Evolutionary conservation across 768 basidiomycete species (phyloP), one percentile per base, ranked within the genome.

Genomic region (Termitomyces heimii): DNA sequence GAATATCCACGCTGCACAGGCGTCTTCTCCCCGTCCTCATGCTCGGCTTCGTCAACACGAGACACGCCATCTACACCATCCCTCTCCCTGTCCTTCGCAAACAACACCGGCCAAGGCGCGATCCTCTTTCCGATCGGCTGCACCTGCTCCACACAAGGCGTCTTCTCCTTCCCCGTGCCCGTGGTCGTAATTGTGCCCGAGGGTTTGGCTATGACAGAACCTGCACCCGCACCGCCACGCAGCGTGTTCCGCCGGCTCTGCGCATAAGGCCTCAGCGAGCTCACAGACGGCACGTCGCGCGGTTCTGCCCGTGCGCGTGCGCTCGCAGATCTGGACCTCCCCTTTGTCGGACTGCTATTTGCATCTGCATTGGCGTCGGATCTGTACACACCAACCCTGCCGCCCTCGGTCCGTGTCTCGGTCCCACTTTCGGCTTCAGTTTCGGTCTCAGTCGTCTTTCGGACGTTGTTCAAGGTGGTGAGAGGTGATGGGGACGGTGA

Each of bases 91-190:
- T 37, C 39, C n/a, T 20, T 40, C 26, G 18, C n/a, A 4, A 71
- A 46, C 7, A 85, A 68, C 7, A 74, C 73, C 0, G 80, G 72
- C 85, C 85, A 88, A 0, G 86, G 85, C 0, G 80, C 77, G 49
- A 89, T 89, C 55, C 79, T 83, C 65, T 81, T 78, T 0, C 81
- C 82, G 8, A 84, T n/a, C 24, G 26, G 26, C 24, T 18, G 40
- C 5, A 10, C 6, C 6, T 31, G 14, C 28, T 53, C 40, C 5
- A 53, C 13, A 2, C 8, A 31, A 40, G n/a, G 1, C 35, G 13
- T 35, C 14, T 35, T 35, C 0, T 18, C 37, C 37, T 14, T 18
- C 39, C n/a, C n/a, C 39, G 14, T 16, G 14, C 35, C 35, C 35
- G 16, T 35, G 14, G 35, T 16, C 18, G 35, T 5, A 5, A 13